A percentile compares a stretch with the other conserved stretches of the same genome.
These are phyloP conservation scores for Claviceps quebecensis DNA, from an alignment of 2,329 filamentous ascomycete genomes.

Conservation along the genomic window DNA sequence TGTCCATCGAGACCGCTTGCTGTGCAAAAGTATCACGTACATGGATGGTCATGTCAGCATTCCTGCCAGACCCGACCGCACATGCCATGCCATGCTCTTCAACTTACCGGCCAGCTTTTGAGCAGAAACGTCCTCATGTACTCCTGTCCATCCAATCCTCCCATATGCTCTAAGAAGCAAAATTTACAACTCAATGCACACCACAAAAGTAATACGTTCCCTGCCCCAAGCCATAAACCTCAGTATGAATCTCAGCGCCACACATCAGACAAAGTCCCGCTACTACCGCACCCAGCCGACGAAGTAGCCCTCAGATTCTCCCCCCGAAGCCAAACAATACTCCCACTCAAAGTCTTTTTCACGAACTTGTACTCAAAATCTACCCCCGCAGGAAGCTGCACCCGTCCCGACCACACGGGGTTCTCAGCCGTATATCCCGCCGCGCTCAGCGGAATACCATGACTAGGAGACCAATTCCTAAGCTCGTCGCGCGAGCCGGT, in stretches of 20 bases:
- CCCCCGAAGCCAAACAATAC: slow-evolving; percentile 44
- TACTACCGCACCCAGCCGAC: slow-evolving; percentile 2
- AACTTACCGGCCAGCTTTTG: too few species aligned
- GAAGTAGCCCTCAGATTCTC: slow-evolving; percentile 20
- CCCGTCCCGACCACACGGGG: slow-evolving; percentile 38
- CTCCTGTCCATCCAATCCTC: too few species aligned
- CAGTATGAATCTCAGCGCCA: slow-evolving; percentile 2
- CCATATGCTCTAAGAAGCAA: too few species aligned
- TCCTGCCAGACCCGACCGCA: too few species aligned
- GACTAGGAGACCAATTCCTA: slow-evolving; percentile 20
- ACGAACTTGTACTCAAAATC: slow-evolving; percentile 49
- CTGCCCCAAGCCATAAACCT: too few species aligned
- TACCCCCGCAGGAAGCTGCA: slow-evolving; percentile 37
- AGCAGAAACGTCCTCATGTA: too few species aligned
- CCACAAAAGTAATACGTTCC: too few species aligned
- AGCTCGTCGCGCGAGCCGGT: slow-evolving; percentile 24
- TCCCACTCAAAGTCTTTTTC: slow-evolving; percentile 34
- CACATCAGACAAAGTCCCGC: not conserved
- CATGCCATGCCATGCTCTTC: too few species aligned
- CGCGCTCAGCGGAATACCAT: slow-evolving; percentile 36
- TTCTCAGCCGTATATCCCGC: slow-evolving; percentile 38
- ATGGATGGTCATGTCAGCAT: too few species aligned
- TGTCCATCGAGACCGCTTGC: too few species aligned
- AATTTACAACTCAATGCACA: too few species aligned
- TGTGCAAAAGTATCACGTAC: too few species aligned